A percentile compares a stretch with the other conserved stretches of the same genome.
Evolutionary conservation across 179 eudicot species (phyloP).

Genomic region (Pouteria campechiana): DNA sequence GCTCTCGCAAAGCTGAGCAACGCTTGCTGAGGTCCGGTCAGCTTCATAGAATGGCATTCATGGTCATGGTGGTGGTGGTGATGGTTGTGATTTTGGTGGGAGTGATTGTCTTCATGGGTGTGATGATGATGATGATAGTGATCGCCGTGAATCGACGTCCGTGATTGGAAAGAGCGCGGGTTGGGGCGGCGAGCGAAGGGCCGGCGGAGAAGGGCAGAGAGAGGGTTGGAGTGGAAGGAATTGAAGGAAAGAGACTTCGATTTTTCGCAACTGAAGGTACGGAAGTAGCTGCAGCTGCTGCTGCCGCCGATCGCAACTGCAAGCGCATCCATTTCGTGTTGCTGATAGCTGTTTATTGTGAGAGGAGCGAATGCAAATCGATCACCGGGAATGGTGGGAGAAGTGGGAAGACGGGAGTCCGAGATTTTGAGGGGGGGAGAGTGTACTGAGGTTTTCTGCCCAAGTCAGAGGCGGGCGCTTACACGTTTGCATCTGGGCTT

Average conservation of each 20-base stretch:
- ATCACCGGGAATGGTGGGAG: too few relatives aligned
- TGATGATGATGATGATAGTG: slow-evolving; percentile 15
- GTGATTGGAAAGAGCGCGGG: slow-evolving; percentile 8
- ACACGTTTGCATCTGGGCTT: too few relatives aligned
- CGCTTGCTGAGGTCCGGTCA: slow-evolving; percentile 38
- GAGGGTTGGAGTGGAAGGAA: slow-evolving; percentile 7
- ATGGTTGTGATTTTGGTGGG: slow-evolving; percentile 9
- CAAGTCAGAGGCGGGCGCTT: too few relatives aligned
- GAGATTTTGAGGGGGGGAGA: too few relatives aligned
- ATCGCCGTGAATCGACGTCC: slow-evolving; percentile 6
- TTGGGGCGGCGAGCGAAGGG: slow-evolving; percentile 7
- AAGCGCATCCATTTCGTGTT: too few relatives aligned
- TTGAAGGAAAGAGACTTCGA: slow-evolving; percentile 6
- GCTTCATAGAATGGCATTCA: slow-evolving; percentile 8
- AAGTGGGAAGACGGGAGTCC: too few relatives aligned
- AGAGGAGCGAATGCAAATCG: too few relatives aligned
- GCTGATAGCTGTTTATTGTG: too few relatives aligned
- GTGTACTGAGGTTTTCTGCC: too few relatives aligned
- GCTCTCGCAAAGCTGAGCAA: slow-evolving; percentile 52
- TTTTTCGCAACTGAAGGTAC: too few relatives aligned
- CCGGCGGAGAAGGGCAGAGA: slow-evolving; percentile 5
- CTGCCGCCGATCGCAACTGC: slow-evolving; percentile 1
- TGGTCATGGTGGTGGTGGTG: slow-evolving; percentile 13
- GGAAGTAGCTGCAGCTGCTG: not conserved
- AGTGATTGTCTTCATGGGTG: slow-evolving; percentile 11